A percentile compares a stretch with the other conserved stretches of the same genome.
phyloP scores from a whole-genome alignment of 2,329 filamentous ascomycete species.

The Aspergillus ibericus region DNA sequence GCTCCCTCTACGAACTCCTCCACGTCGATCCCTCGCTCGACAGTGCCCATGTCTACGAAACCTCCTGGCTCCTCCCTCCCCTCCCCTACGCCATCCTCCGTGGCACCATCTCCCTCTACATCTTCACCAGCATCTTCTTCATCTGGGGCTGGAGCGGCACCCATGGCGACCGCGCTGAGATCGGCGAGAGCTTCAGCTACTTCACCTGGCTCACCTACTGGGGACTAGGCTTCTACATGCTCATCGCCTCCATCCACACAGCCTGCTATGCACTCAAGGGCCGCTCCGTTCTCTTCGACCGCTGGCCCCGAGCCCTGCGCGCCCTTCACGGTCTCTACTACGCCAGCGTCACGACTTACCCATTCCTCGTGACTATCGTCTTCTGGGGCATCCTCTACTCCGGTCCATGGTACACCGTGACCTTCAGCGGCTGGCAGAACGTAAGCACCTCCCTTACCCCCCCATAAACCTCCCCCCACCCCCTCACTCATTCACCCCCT shows the following conservation, averaged over 20 bases:
- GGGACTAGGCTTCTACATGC: constrained; percentile 78
- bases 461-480: constrained; percentile 3
- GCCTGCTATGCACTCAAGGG: constrained; percentile 61
- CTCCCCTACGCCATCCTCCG: constrained; percentile 60
- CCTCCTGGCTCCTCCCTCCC: constrained; percentile 77
- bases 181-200: constrained; percentile 68
- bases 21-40: constrained; percentile 42
- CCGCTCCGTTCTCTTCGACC: constrained; percentile 56
- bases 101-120: constrained; percentile 55
- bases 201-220: constrained; percentile 83
- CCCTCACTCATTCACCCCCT: not conserved
- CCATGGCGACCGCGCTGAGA: constrained; percentile 50
- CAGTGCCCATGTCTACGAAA: constrained; percentile 66
- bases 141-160: constrained; percentile 65
- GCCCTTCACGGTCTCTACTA: constrained; percentile 66
- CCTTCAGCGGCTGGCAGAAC: constrained; percentile 58
- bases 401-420: constrained; percentile 51
- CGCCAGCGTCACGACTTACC: constrained; percentile 62
- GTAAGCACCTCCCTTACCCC: constrained; percentile 27
- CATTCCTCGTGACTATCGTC: constrained; percentile 69
- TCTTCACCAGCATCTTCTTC: constrained; percentile 68
- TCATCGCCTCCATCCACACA: constrained; percentile 67
- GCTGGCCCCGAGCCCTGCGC: constrained; percentile 62
- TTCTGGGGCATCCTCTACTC: constrained; percentile 66
- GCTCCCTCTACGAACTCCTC: constrained; percentile 25